Conservation (phyloP, 2,329 filamentous ascomycete genomes). For the Fusarium incarnatum region DNA sequence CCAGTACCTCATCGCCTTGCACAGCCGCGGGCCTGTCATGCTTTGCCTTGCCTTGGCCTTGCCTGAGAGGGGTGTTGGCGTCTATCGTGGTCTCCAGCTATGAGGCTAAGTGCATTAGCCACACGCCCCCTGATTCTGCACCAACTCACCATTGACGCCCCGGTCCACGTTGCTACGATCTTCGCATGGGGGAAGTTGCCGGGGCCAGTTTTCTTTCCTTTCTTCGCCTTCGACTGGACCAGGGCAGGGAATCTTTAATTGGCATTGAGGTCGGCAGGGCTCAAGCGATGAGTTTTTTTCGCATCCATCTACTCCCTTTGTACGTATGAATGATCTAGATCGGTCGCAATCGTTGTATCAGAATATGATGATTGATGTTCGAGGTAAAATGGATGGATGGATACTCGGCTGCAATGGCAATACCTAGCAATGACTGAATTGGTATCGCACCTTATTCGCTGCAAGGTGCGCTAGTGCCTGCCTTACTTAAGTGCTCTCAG, state of each 20-base stretch:
- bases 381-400: not conserved
- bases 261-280: conserved; percentile 3
- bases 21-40: conserved; percentile 39
- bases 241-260: conserved; percentile 23
- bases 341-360: not conserved
- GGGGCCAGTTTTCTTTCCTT: conserved; percentile 45
- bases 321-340: not conserved
- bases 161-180: conserved; percentile 44
- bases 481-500: not conserved
- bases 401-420: not conserved
- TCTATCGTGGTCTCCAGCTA: conserved; percentile 33
- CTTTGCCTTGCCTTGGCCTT: conserved; percentile 25
- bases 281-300: not conserved
- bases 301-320: not conserved
- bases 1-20: conserved; percentile 35
- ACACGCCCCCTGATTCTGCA: conserved; percentile 34
- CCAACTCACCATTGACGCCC: conserved; percentile 36
- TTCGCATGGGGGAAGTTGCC: conserved; percentile 46
- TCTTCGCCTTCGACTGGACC: conserved; percentile 16
- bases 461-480: not conserved
- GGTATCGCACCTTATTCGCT: not conserved
- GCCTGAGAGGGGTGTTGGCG: conserved; percentile 38
- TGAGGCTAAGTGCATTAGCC: conserved; percentile 23
- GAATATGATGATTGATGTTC: not conserved
- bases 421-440: not conserved